Evolutionary conservation across 129 eudicot genomes (phyloP), one percentile per base, ranked within the genome.

Genomic region (Flaveria bidentis): DNA sequence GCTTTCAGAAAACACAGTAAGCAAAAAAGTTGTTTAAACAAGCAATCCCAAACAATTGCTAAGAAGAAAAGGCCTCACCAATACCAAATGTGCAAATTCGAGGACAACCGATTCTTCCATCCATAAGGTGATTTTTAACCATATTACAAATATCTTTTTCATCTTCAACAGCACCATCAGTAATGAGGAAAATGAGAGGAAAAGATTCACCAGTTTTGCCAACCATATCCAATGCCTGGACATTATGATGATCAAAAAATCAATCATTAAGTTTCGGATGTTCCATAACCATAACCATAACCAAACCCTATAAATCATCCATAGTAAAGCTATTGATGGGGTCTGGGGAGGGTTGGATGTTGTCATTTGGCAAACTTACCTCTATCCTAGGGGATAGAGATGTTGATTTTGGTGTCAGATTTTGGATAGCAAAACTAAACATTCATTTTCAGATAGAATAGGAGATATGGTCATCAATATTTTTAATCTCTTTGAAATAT

Each of bases 151-250:
- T 91, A 33, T 89, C 88, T 71, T 69, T 89, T 77, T 95, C 99
- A 85, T 95, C 87, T 79, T 85, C 97, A 75, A 91, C 97, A 71
- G 94, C 58, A 55, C 99, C 99, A 60, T 95, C 99, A 9, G 99
- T 95, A 68, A 91, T 78, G 69, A 95, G 94, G 44, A 91, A 91
- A 47, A 87, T 74, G 58, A 81, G 42, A 26, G 96, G 89, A 66
- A 95, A 78, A 13, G 85, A 72, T 46, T 84, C 88, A 49, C 82
- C 79, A 4, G 72, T 46, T 63, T 86, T 77, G 14, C 89, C 83
- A 80, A 89, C 72, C 89, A 95, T 79, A 80, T 88, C 81, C 64
- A 91, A 63, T 57, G 99, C 99, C 99, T 95, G 74, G 17, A 80
- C 23, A 63, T 67, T 47, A 67, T 47, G 47, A 61, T 62, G 75